A percentile compares a stretch with the other conserved stretches of the same genome.
phyloP scores from a whole-genome alignment of 768 basidiomycete species.

The Lentinula sp. region DNA sequence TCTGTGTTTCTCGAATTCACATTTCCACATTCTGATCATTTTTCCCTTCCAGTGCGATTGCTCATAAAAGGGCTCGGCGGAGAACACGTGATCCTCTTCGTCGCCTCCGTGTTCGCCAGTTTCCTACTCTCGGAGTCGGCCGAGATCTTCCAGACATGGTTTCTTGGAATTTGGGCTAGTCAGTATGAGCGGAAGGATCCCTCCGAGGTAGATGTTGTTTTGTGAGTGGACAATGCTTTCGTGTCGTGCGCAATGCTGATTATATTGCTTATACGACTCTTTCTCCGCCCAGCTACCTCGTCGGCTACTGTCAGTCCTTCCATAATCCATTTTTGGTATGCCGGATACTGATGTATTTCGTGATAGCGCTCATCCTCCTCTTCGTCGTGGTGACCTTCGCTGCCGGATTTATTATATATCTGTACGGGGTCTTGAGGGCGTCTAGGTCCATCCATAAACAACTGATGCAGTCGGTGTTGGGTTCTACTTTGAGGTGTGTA shows the following conservation, averaged over 20 bases:
- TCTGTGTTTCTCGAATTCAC: constrained; percentile 14
- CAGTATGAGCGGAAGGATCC: constrained; percentile 29
- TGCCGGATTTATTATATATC: constrained; percentile 29
- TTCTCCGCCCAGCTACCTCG: constrained; percentile 19
- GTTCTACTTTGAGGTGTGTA: constrained; percentile 52
- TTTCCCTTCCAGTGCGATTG: constrained; percentile 23
- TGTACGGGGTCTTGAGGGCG: constrained; percentile 46
- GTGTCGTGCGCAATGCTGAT: constrained; percentile 14
- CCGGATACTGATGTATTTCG: constrained; percentile 15
- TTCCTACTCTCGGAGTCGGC: constrained; percentile 17
- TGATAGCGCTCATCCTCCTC: constrained; percentile 25
- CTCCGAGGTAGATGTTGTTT: constrained; percentile 24
- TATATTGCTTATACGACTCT: constrained; percentile 20
- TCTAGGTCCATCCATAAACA: constrained; percentile 46
- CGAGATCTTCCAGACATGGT: constrained; percentile 32
- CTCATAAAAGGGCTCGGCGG: constrained; percentile 34
- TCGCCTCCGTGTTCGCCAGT: constrained; percentile 17
- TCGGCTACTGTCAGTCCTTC: constrained; percentile 11
- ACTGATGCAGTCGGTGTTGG: constrained; percentile 47
- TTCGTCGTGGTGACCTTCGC: constrained; percentile 24
- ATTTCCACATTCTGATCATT: constrained; percentile 7
- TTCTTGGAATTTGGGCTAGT: constrained; percentile 37
- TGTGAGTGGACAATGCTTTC: constrained; percentile 25
- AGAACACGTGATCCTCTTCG: constrained; percentile 26
- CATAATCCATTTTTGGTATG: constrained; percentile 33